Evolutionary conservation across 1,284 basidiomycete genomes (phyloP).

Genomic region (Papiliotrema laurentii): DNA sequence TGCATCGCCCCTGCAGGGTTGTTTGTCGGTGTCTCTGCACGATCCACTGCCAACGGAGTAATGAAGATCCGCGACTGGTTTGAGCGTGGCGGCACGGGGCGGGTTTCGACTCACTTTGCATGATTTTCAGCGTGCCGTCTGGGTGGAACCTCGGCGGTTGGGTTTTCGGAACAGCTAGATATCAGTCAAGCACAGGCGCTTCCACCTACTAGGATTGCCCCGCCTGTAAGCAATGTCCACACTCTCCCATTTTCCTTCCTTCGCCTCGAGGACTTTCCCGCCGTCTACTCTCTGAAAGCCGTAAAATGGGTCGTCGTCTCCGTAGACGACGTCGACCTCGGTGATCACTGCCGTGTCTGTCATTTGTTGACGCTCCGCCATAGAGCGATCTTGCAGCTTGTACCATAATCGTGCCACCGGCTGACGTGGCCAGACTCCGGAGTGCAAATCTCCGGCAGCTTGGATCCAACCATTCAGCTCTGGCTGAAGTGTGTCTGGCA

Average conservation of each 20-base stretch:
- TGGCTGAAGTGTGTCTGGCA: constrained; percentile 18
- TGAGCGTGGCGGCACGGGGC: neutral
- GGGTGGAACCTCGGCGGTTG: constrained; percentile 72
- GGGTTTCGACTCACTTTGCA: constrained; percentile 56
- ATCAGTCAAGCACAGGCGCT: neutral
- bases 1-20: constrained; percentile 59
- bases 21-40: constrained; percentile 62
- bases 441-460: constrained; percentile 37
- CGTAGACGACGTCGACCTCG: constrained; percentile 80
- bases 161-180: constrained; percentile 60
- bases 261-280: constrained; percentile 50
- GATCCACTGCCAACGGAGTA: constrained; percentile 67
- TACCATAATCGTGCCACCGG: constrained; percentile 69
- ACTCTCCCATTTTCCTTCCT: constrained; percentile 34
- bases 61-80: constrained; percentile 73
- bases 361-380: constrained; percentile 6
- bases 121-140: constrained; percentile 77
- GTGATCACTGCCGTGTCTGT: constrained; percentile 59
- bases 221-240: constrained; percentile 38
- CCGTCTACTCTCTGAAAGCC: constrained; percentile 71
- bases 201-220: constrained; percentile 35
- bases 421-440: constrained; percentile 48
- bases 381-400: constrained; percentile 43
- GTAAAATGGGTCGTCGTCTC: constrained; percentile 72
- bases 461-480: constrained; percentile 34